Evolutionary conservation across 805 yeast genomes (phyloP).

Genomic region (Starmera caribaea): DNA sequence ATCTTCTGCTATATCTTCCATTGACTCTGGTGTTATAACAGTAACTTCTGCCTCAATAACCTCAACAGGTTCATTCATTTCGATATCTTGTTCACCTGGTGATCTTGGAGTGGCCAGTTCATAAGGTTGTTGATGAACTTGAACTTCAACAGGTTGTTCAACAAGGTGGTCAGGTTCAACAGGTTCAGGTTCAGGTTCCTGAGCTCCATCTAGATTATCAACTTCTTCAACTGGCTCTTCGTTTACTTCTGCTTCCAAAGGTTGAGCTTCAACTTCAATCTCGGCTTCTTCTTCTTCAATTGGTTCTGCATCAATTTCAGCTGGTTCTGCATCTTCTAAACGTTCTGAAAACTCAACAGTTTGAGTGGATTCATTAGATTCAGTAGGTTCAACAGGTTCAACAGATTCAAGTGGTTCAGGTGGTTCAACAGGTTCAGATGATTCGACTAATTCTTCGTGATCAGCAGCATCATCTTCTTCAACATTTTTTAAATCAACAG

Average conservation of each 20-base stretch:
- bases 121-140: too few species aligned
- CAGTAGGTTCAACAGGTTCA: neutral
- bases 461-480: neutral
- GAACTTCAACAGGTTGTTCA: too few species aligned
- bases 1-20: conserved; percentile 4
- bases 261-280: too few species aligned
- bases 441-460: conserved; percentile 1
- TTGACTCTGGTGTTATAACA: conserved; percentile 1
- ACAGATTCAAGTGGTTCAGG: neutral
- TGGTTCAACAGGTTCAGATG: neutral
- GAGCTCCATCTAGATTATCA: neutral
- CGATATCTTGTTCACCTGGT: too few species aligned
- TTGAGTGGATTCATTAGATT: neutral
- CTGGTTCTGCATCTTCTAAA: neutral
- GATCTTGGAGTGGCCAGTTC: too few species aligned
- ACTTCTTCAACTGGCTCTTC: too few species aligned
- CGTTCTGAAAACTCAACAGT: neutral
- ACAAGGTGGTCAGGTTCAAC: too few species aligned
- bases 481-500: neutral
- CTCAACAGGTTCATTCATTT: too few species aligned
- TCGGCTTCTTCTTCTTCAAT: too few species aligned
- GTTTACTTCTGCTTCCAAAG: too few species aligned
- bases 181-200: conserved; percentile 1
- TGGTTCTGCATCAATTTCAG: conserved; percentile 1
- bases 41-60: too few species aligned